These are phyloP conservation scores for Rhizopus microsporus DNA, from an alignment of 371 early-diverging fungal species.

Conservation along the genomic window DNA sequence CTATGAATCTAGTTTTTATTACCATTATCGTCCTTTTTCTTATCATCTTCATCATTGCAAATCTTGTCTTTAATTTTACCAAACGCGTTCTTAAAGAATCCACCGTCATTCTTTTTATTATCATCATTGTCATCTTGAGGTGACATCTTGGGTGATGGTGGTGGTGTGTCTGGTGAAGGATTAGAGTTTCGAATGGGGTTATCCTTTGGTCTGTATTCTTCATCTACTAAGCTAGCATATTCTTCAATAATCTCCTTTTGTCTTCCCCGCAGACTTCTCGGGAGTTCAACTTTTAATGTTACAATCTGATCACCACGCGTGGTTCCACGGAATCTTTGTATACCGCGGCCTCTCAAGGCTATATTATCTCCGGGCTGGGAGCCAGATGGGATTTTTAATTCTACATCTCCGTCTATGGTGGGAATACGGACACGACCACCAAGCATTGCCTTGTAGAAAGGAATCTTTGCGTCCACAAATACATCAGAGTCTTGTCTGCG, in stretches of 20 bases:
- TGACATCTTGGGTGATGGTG: slow-evolving; percentile 20
- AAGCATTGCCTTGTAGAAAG: slow-evolving; percentile 82
- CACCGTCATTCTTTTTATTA: slow-evolving; percentile 11
- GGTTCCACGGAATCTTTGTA: slow-evolving; percentile 52
- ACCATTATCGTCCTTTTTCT: background rate
- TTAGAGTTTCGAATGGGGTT: slow-evolving; percentile 7
- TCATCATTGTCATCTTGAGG: slow-evolving; percentile 10
- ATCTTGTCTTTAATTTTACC: slow-evolving; percentile 33
- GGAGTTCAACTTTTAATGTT: slow-evolving; percentile 76
- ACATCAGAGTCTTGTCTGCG: slow-evolving; percentile 80
- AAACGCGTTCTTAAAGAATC: slow-evolving; percentile 37
- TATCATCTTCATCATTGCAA: slow-evolving; percentile 26
- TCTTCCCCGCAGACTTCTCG: slow-evolving; percentile 53
- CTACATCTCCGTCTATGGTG: slow-evolving; percentile 91
- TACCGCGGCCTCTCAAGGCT: slow-evolving; percentile 76
- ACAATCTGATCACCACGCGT: slow-evolving; percentile 87
- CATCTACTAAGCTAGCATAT: slow-evolving; percentile 39
- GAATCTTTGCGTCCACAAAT: slow-evolving; percentile 69
- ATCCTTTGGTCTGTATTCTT: slow-evolving; percentile 30
- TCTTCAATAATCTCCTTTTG: slow-evolving; percentile 40
- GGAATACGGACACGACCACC: slow-evolving; percentile 87
- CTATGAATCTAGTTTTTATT: background rate
- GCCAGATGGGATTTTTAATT: slow-evolving; percentile 80
- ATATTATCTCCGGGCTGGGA: slow-evolving; percentile 86
- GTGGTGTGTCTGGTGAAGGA: slow-evolving; percentile 18